Percentiles rank a stretch among this genome's conserved stretches.
Evolutionary conservation across 139 green algal species (phyloP).

Genomic region (Diplosphaera chodatii): DNA sequence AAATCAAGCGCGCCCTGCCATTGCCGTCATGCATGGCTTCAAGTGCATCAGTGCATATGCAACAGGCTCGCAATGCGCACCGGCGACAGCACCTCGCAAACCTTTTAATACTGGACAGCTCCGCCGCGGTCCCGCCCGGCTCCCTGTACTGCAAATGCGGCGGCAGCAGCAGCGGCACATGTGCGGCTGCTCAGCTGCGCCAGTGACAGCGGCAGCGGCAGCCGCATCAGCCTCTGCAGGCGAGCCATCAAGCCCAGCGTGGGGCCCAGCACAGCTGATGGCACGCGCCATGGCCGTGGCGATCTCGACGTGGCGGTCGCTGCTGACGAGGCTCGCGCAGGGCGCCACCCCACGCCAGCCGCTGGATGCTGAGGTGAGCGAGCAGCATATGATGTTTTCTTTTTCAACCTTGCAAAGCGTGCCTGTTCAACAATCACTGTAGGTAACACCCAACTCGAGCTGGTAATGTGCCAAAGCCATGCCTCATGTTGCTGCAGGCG

Average conservation of each 20-base stretch:
- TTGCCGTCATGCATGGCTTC: too few relatives aligned
- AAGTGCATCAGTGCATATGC: too few relatives aligned
- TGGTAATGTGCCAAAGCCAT: too few relatives aligned
- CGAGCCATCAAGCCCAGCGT: not conserved
- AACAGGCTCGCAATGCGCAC: too few relatives aligned
- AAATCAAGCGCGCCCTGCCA: too few relatives aligned
- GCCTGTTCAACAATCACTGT: too few relatives aligned
- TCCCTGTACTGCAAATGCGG: too few relatives aligned
- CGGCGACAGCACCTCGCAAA: too few relatives aligned
- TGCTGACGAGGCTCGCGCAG: not conserved
- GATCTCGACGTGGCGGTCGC: not conserved
- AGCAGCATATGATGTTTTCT: not conserved
- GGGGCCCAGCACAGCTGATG: not conserved
- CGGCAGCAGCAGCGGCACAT: not conserved
- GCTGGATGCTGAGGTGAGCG: not conserved
- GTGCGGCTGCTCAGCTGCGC: too few relatives aligned
- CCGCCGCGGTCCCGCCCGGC: too few relatives aligned
- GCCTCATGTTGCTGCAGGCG: constrained; percentile 5
- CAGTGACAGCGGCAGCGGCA: not conserved
- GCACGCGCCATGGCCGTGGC: not conserved
- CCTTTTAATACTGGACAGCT: too few relatives aligned
- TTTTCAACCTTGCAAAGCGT: not conserved
- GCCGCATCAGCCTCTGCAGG: not conserved
- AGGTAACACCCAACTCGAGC: too few relatives aligned
- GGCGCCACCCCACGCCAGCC: not conserved